Evolutionary conservation across 2,329 filamentous ascomycete genomes (phyloP).

Genomic region (Trichoderma sp.): DNA sequence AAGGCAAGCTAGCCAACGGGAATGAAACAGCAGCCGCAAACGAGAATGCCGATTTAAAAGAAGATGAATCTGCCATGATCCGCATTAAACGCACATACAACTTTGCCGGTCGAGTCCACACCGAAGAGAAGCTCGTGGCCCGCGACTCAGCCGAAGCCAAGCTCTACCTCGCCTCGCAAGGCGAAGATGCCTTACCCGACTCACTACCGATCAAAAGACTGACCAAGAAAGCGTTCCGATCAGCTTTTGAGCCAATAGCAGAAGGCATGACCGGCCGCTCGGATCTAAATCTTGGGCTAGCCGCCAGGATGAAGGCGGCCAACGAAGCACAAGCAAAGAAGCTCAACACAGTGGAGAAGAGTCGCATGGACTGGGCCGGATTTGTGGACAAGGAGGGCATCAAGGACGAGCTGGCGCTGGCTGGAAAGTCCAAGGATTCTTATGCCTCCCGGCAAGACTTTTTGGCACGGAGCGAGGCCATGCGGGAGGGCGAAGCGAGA

Average conservation of each 20-base stretch:
- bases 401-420: constrained; percentile 64
- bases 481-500: constrained; percentile 59
- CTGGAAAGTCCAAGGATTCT: constrained; percentile 62
- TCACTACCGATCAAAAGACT: constrained; percentile 40
- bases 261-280: constrained; percentile 45
- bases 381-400: constrained; percentile 70
- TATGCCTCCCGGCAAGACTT: constrained; percentile 63
- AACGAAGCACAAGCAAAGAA: constrained; percentile 57
- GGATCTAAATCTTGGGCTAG: constrained; percentile 58
- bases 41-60: constrained; percentile 4
- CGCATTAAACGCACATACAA: constrained; percentile 70
- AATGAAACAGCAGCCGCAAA: neutral
- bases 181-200: constrained; percentile 29
- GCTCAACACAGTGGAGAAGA: constrained; percentile 69
- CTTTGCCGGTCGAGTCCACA: constrained; percentile 70
- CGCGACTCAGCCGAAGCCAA: constrained; percentile 64
- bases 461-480: constrained; percentile 60
- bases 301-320: constrained; percentile 46
- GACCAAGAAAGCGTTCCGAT: constrained; percentile 57
- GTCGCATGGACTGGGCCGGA: constrained; percentile 69
- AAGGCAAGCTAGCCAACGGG: constrained; percentile 13
- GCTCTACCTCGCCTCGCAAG: constrained; percentile 57
- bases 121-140: constrained; percentile 67
- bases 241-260: constrained; percentile 58
- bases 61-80: constrained; percentile 45